Percentiles rank a stretch among this genome's conserved stretches.
phyloP scores from a whole-genome alignment of 208 protist species.

The Leishmania major region DNA sequence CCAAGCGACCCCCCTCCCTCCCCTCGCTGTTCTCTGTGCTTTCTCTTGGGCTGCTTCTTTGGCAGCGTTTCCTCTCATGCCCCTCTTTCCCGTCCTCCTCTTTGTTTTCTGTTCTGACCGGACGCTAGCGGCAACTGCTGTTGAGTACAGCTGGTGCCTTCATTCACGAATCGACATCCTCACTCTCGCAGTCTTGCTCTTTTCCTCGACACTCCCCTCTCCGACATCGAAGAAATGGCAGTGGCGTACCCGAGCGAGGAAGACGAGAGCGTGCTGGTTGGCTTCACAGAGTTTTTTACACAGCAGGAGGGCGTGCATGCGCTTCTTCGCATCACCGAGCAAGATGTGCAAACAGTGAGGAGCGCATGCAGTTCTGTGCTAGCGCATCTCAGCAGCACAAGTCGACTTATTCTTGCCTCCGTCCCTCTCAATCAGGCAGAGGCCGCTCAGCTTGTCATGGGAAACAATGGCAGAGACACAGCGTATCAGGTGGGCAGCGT shows the following conservation, averaged over 20 bases:
- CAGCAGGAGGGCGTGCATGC: slow-evolving; percentile 19
- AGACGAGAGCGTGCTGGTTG: slow-evolving; percentile 20
- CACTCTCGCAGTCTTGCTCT: slow-evolving; percentile 3
- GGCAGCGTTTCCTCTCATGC: slow-evolving; percentile 4
- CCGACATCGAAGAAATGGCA: slow-evolving; percentile 13
- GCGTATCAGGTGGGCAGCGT: slow-evolving; percentile 28
- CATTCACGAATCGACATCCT: not conserved
- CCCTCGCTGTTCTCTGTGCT: not conserved
- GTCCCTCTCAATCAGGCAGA: slow-evolving; percentile 17
- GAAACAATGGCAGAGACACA: slow-evolving; percentile 7
- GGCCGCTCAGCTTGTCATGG: slow-evolving; percentile 1
- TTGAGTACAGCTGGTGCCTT: not conserved
- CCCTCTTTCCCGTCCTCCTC: slow-evolving; percentile 8
- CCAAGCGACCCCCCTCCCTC: not conserved
- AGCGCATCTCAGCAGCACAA: slow-evolving; percentile 16
- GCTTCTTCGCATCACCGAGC: slow-evolving; percentile 10
- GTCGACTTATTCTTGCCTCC: slow-evolving; percentile 34
- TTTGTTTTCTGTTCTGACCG: not conserved
- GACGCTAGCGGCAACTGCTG: not conserved
- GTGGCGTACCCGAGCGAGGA: slow-evolving; percentile 36
- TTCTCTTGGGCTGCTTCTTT: not conserved
- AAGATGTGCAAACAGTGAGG: slow-evolving; percentile 25
- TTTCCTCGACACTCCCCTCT: not conserved
- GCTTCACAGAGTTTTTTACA: slow-evolving; percentile 31
- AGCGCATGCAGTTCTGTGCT: slow-evolving; percentile 34